phyloP scores from a whole-genome alignment of 2,329 filamentous ascomycete species.

The Calonectria ilicicola region DNA sequence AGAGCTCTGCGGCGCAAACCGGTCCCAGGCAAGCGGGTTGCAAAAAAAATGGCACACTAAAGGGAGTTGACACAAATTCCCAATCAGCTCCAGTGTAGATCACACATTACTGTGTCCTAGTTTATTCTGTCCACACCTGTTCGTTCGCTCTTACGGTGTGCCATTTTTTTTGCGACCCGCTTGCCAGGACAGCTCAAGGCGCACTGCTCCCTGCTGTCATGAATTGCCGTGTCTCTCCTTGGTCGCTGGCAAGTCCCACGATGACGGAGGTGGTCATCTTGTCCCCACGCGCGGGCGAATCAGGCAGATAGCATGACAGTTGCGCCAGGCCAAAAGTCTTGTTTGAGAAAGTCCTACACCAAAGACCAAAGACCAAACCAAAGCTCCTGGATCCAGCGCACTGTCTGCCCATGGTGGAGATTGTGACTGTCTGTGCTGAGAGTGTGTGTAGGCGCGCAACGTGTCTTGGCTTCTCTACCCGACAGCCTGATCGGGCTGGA shows the following conservation, averaged over 20 bases:
- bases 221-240: background rate
- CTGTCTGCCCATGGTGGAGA: background rate
- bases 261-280: background rate
- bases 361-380: too few relatives aligned
- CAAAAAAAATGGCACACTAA: too few relatives aligned
- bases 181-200: background rate
- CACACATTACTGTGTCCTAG: too few relatives aligned
- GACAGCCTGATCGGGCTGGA: background rate
- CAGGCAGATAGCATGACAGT: background rate
- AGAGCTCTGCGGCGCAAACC: background rate
- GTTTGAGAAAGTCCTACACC: constrained; percentile 1
- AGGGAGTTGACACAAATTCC: too few relatives aligned
- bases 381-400: background rate
- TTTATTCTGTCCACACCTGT: too few relatives aligned
- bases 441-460: background rate
- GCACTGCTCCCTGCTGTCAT: background rate
- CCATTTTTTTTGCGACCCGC: too few relatives aligned
- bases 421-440: constrained; percentile 3
- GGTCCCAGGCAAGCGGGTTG: too few relatives aligned
- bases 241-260: background rate
- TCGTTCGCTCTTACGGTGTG: too few relatives aligned
- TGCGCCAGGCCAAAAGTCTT: background rate
- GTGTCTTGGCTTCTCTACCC: background rate
- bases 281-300: background rate
- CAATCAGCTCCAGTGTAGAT: too few relatives aligned